Evolutionary conservation across 2,329 filamentous ascomycete genomes (phyloP).

Genomic region (Colletotrichum orchidophilum): DNA sequence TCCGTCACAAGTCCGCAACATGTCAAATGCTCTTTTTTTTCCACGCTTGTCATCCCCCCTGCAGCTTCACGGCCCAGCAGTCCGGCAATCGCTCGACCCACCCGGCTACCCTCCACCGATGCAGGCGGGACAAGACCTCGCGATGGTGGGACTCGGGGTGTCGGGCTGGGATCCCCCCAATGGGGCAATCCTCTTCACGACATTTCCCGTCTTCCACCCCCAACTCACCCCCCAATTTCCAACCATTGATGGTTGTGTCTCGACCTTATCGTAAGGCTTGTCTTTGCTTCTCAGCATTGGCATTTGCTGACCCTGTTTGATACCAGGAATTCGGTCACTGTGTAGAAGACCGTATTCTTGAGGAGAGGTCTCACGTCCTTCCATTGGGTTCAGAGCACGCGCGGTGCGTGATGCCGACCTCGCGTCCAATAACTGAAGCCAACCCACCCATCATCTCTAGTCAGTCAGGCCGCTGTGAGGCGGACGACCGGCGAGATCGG

Average conservation of each 20-base stretch:
- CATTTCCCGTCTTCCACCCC: constrained; percentile 13
- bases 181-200: constrained; percentile 28
- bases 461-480: background rate
- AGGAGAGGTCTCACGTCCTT: background rate
- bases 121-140: constrained; percentile 30
- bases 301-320: background rate
- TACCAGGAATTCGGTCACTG: background rate
- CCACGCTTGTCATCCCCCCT: background rate
- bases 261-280: constrained; percentile 21
- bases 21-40: background rate
- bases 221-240: background rate
- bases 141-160: constrained; percentile 14
- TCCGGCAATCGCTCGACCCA: constrained; percentile 29
- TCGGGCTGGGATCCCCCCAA: constrained; percentile 10
- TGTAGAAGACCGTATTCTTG: background rate
- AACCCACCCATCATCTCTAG: background rate
- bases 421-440: background rate
- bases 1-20: background rate
- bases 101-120: constrained; percentile 13
- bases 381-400: background rate
- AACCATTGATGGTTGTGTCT: background rate
- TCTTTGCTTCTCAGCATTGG: background rate
- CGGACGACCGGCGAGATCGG: constrained; percentile 5
- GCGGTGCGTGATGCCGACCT: background rate
- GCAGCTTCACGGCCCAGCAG: constrained; percentile 26